A percentile compares a stretch with the other conserved stretches of the same genome.
These are phyloP conservation scores for Phalaenopsis hybrid DNA, from an alignment of 116 monocot species.

Conservation along the genomic window DNA sequence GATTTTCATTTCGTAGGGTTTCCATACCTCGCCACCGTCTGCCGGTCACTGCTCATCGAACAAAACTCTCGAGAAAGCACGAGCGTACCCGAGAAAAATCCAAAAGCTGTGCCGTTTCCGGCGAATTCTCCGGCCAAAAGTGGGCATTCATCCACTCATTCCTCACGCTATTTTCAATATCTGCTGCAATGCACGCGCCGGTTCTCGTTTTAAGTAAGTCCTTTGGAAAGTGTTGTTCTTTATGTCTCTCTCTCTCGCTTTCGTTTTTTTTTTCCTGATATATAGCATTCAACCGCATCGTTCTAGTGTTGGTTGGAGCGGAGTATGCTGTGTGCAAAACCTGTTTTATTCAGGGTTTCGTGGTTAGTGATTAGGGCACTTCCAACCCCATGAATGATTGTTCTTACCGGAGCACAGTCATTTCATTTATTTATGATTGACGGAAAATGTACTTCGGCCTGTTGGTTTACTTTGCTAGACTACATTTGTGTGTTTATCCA, in stretches of 20 bases:
- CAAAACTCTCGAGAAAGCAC: not conserved
- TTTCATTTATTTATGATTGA: not conserved
- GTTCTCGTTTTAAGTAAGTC: constrained; percentile 55
- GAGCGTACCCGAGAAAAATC: not conserved
- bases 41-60: not conserved
- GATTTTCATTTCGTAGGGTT: not conserved
- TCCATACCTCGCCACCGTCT: no score
- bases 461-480: not conserved
- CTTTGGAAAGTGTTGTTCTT: not conserved
- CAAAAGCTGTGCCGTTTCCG: not conserved
- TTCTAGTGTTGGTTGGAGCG: not conserved
- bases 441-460: not conserved
- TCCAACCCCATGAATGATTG: not conserved
- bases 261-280: not conserved
- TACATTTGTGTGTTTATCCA: not conserved
- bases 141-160: not conserved
- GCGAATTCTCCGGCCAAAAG: not conserved
- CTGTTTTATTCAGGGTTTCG: not conserved
- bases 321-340: not conserved
- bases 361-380: not conserved
- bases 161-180: not conserved
- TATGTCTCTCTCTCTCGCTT: not conserved
- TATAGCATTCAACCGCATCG: not conserved
- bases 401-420: not conserved
- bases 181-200: constrained; percentile 33